Percentiles rank a stretch among this genome's conserved stretches.
These are phyloP conservation scores for Fusarium burgessii DNA, from an alignment of 2,329 filamentous ascomycete genomes.

Conservation along the genomic window DNA sequence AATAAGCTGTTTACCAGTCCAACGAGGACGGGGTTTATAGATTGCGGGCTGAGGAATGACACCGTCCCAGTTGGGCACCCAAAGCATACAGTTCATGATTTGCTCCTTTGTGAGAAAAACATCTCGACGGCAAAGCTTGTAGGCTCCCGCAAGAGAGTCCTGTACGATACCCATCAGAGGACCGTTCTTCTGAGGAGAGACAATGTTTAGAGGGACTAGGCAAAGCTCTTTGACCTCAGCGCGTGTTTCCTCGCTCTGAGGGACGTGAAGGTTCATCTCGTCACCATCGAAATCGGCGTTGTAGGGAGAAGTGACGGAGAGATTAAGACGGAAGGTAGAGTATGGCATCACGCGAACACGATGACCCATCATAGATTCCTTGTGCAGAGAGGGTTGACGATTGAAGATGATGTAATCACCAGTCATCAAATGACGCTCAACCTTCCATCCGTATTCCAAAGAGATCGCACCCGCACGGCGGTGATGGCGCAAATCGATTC, in stretches of 20 bases:
- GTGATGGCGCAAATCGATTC: constrained; percentile 94
- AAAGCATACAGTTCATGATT: constrained; percentile 97
- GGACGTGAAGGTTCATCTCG: constrained; percentile 99
- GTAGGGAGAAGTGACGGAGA: constrained; percentile 98
- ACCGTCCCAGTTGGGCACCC: constrained; percentile 98
- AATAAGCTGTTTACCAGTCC: constrained; percentile 98
- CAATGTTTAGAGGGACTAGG: constrained; percentile 98
- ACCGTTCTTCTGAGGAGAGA: constrained; percentile 95
- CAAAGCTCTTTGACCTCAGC: constrained; percentile 95
- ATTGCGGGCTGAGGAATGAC: constrained; percentile 95
- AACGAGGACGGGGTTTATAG: constrained; percentile 88
- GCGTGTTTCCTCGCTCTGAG: constrained; percentile 95
- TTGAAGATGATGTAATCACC: constrained; percentile 99
- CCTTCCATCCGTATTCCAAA: constrained; percentile 97
- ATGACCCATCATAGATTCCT: constrained; percentile 99
- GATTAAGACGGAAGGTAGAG: constrained; percentile 96
- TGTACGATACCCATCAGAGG: constrained; percentile 99
- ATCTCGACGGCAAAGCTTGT: constrained; percentile 95
- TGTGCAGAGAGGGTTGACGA: constrained; percentile 98
- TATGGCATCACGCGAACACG: constrained; percentile 98
- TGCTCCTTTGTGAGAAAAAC: constrained; percentile 89
- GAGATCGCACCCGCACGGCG: constrained; percentile 87
- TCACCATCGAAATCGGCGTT: constrained; percentile 99
- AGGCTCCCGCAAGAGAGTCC: constrained; percentile 94
- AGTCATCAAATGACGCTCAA: constrained; percentile 95